Evolutionary conservation across 176 grass and related monocot species (phyloP).

Genomic region (Otatea glauca): DNA sequence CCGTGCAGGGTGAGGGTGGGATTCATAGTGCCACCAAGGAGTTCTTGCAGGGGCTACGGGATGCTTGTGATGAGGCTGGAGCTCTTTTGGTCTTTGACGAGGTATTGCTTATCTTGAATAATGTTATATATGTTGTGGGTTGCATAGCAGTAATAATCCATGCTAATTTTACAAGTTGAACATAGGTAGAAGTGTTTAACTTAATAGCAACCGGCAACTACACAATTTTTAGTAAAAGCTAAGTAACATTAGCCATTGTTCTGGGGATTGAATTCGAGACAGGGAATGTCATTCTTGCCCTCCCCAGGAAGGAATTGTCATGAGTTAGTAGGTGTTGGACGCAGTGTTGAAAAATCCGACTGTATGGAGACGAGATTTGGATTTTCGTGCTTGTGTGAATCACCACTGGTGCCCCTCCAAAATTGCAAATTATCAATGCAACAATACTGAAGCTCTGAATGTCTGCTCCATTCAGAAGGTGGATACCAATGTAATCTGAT

Average conservation of each 20-base stretch:
- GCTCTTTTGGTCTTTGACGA: slow-evolving; percentile 88
- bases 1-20: slow-evolving; percentile 85
- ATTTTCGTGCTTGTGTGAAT: background rate
- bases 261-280: background rate
- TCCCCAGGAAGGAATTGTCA: background rate
- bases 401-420: too few relatives aligned
- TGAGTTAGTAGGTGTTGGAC: background rate
- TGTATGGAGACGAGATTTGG: background rate
- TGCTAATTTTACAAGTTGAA: background rate
- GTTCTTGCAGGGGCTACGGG: slow-evolving; percentile 69
- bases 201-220: background rate
- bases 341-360: too few relatives aligned
- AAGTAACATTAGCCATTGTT: background rate
- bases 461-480: background rate
- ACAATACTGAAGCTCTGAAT: background rate
- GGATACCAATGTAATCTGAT: background rate
- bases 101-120: slow-evolving; percentile 44
- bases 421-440: background rate
- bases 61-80: slow-evolving; percentile 71
- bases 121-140: background rate
- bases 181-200: background rate
- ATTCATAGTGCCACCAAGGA: slow-evolving; percentile 81
- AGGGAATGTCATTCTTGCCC: background rate
- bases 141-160: background rate
- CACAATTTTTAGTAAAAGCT: background rate